Evolutionary conservation across 768 basidiomycete genomes (phyloP).

Genomic region (Brasilioporus rufonigricans): DNA sequence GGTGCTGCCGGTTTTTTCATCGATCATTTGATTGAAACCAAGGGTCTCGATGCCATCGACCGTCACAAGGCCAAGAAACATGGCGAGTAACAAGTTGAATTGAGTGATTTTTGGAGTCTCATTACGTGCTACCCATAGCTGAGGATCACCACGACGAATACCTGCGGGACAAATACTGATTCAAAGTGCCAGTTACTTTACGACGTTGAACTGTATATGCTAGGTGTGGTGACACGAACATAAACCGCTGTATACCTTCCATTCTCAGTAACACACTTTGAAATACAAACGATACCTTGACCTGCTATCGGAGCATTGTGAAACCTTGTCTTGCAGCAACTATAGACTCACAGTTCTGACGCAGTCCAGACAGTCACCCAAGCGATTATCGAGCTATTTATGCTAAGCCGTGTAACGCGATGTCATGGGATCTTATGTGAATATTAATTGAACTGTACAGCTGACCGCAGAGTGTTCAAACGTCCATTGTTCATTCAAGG

Average conservation of each 20-base stretch:
- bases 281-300: too few relatives aligned
- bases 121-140: conserved; percentile 10
- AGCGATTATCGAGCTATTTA: too few relatives aligned
- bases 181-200: not conserved
- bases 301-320: too few relatives aligned
- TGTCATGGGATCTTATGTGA: too few relatives aligned
- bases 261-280: too few relatives aligned
- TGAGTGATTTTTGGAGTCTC: not conserved
- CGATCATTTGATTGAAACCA: conserved; percentile 55
- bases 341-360: too few relatives aligned
- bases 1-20: conserved; percentile 55
- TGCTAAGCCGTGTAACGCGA: too few relatives aligned
- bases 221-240: not conserved
- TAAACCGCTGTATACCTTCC: conserved; percentile 7
- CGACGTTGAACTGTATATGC: not conserved
- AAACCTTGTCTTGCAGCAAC: too few relatives aligned
- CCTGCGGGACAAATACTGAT: not conserved
- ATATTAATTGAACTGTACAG: not conserved
- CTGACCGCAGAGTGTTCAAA: too few relatives aligned
- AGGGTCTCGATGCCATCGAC: conserved; percentile 52
- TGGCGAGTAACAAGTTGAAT: conserved; percentile 20
- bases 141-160: not conserved
- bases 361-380: too few relatives aligned
- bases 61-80: conserved; percentile 40
- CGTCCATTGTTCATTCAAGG: not conserved